Percentiles rank a stretch among this genome's conserved stretches.
These are phyloP conservation scores for Gonapodya prolifera DNA, from an alignment of 192 early-diverging fungal genomes.

Conservation along the genomic window DNA sequence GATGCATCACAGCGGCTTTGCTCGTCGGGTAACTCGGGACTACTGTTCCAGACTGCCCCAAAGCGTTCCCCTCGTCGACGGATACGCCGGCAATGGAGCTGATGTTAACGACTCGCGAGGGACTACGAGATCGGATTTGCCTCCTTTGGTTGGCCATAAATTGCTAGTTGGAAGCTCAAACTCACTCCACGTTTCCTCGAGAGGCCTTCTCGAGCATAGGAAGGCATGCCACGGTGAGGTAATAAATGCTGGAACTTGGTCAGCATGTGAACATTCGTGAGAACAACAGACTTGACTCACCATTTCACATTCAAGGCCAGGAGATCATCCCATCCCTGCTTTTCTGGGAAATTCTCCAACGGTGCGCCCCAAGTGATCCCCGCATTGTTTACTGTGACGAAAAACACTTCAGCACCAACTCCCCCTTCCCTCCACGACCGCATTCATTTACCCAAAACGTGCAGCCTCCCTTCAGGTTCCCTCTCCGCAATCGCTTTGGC, in stretches of 20 bases:
- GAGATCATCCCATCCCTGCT: conserved; percentile 6
- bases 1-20: conserved; percentile 2
- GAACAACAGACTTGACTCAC: background rate
- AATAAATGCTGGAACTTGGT: background rate
- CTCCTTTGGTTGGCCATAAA: too few relatives aligned
- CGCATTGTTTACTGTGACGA: background rate
- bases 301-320: background rate
- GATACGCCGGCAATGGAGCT: background rate
- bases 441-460: conserved; percentile 2
- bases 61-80: background rate
- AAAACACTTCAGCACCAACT: background rate
- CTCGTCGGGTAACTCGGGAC: background rate
- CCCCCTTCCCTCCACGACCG: too few relatives aligned
- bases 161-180: too few relatives aligned
- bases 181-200: background rate
- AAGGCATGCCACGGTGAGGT: background rate
- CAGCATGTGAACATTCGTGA: background rate
- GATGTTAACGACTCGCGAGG: background rate
- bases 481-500: background rate
- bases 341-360: background rate
- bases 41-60: background rate
- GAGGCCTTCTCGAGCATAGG: conserved; percentile 13
- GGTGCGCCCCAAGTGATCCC: conserved; percentile 1
- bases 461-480: background rate
- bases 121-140: background rate